Percentiles rank a stretch among this genome's conserved stretches.
phyloP scores from a whole-genome alignment of 768 basidiomycete species.

The Thelephora ganbajun region DNA sequence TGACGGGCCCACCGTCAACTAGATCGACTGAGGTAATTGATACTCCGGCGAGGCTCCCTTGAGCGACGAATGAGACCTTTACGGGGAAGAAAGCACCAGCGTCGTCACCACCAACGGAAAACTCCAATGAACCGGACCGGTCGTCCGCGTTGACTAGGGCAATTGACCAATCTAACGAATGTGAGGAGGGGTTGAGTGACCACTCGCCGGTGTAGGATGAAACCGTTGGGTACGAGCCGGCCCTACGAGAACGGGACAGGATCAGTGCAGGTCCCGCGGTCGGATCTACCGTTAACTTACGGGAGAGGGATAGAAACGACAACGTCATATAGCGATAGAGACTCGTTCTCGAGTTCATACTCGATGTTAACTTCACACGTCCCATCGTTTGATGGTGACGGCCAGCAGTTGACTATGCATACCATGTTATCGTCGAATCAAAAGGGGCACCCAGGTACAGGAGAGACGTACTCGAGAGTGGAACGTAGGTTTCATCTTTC shows the following conservation, averaged over 20 bases:
- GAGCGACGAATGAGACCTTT: constrained; percentile 62
- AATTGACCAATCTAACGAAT: constrained; percentile 79
- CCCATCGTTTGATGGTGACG: constrained; percentile 83
- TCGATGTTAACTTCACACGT: constrained; percentile 92
- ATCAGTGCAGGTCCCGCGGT: not conserved
- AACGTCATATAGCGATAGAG: constrained; percentile 69
- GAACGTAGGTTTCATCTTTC: constrained; percentile 85
- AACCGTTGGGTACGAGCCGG: constrained; percentile 78
- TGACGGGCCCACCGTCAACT: constrained; percentile 31
- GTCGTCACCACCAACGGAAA: constrained; percentile 79
- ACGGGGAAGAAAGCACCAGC: constrained; percentile 86
- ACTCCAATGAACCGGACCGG: constrained; percentile 79
- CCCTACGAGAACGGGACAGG: constrained; percentile 22
- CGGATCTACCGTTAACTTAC: constrained; percentile 29
- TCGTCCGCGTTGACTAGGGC: constrained; percentile 48
- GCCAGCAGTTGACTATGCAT: constrained; percentile 86
- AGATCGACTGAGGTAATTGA: constrained; percentile 45
- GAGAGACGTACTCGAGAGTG: constrained; percentile 67
- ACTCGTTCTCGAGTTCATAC: constrained; percentile 86
- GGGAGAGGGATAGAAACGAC: constrained; percentile 88
- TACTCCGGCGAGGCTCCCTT: constrained; percentile 72
- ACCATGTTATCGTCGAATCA: not conserved
- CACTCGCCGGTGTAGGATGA: constrained; percentile 66
- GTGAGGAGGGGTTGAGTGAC: constrained; percentile 66
- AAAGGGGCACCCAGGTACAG: not conserved